A percentile compares a stretch with the other conserved stretches of the same genome.
phyloP scores from a whole-genome alignment of 108 stramenopile genomes.

The Nannochloropsis oceanica region DNA sequence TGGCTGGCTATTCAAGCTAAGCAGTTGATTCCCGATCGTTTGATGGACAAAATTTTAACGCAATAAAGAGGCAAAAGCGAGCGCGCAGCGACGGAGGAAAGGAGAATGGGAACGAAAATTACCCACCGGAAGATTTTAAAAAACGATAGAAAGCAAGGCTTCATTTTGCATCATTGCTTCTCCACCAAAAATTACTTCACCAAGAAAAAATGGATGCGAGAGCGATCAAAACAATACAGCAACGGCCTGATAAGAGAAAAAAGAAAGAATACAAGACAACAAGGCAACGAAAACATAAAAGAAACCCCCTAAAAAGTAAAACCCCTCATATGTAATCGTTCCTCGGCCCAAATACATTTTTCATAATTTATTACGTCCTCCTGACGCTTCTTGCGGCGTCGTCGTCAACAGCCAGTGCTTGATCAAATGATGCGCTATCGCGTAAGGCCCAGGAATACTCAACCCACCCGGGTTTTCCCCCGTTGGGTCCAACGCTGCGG shows the following conservation, averaged over 20 bases:
- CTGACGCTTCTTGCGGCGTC: background rate
- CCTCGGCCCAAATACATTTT: background rate
- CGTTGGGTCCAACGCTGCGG: background rate
- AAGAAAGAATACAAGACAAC: background rate
- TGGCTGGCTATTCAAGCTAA: background rate
- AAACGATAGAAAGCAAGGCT: background rate
- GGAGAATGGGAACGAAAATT: background rate
- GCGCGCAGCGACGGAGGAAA: too few species aligned
- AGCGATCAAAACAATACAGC: too few species aligned
- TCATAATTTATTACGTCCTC: background rate
- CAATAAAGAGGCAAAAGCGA: background rate
- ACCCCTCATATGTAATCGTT: background rate
- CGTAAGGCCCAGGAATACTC: background rate
- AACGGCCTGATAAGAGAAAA: background rate
- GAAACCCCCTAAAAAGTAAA: background rate
- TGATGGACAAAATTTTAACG: background rate
- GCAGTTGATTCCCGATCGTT: background rate
- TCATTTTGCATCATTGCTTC: too few species aligned
- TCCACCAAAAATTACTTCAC: too few species aligned
- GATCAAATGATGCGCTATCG: background rate
- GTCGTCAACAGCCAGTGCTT: background rate
- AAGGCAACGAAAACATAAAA: background rate
- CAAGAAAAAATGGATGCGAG: too few species aligned
- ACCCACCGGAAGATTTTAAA: background rate
- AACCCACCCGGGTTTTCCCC: background rate